phyloP scores from a whole-genome alignment of 768 basidiomycete genomes.

The Kwoniella newhampshirensis region DNA sequence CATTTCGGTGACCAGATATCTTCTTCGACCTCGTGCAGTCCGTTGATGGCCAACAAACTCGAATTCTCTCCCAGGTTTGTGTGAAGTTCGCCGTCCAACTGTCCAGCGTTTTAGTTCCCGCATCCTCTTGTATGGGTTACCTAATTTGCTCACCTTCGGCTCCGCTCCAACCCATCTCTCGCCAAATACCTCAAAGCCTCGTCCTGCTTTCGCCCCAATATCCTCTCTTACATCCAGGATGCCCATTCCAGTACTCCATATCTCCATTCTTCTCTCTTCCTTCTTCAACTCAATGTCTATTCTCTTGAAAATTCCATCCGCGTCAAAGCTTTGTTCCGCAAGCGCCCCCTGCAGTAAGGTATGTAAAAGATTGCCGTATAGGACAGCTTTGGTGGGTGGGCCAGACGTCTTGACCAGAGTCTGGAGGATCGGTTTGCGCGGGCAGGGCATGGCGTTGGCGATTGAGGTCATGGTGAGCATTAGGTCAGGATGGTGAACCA shows the following conservation, averaged over 20 bases:
- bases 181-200: slow-evolving; percentile 49
- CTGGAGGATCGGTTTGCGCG: slow-evolving; percentile 77
- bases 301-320: slow-evolving; percentile 26
- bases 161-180: slow-evolving; percentile 62
- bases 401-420: slow-evolving; percentile 58
- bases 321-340: slow-evolving; percentile 46
- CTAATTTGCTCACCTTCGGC: slow-evolving; percentile 61
- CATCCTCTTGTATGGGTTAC: slow-evolving; percentile 25
- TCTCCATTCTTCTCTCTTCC: slow-evolving; percentile 45
- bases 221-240: slow-evolving; percentile 50
- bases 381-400: slow-evolving; percentile 57
- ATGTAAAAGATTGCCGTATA: slow-evolving; percentile 93
- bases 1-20: slow-evolving; percentile 96
- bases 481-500: slow-evolving; percentile 89
- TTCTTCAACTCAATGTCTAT: slow-evolving; percentile 45
- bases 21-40: slow-evolving; percentile 86
- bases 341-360: slow-evolving; percentile 84
- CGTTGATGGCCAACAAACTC: slow-evolving; percentile 68
- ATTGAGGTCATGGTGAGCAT: slow-evolving; percentile 88
- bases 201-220: slow-evolving; percentile 50
- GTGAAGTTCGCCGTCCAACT: slow-evolving; percentile 67
- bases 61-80: slow-evolving; percentile 61
- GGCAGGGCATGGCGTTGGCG: slow-evolving; percentile 76
- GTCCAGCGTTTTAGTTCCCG: background rate
- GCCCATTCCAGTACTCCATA: slow-evolving; percentile 51